Base-by-base conservation (phyloP, 441 rosid genomes). In the Macaranga tanarius region DNA sequence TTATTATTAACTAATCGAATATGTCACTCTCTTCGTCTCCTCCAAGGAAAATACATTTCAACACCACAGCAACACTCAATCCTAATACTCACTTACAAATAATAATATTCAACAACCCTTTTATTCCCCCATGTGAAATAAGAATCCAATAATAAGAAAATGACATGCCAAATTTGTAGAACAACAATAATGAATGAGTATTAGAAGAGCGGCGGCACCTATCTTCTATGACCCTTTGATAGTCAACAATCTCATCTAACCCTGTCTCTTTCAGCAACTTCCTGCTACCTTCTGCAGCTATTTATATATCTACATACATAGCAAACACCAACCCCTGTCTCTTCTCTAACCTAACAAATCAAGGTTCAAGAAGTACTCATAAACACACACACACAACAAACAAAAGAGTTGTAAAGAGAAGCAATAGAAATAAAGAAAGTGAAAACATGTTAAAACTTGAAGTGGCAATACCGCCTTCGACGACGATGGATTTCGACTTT, bases 401-500 rank as follows among this genome's bases (percentile, higher is more conserved):
- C 10, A 22, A 68, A 40, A 10, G 13, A 42, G 17, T 0, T 7
- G 19, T 10, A 23, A 3, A 23, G 38, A 11, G 7, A 58, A 10
- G 34, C 0, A 11, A 58, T 0, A 7, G 7, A 19, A n/a, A 22
- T 0, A 20, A 0, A 19, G n/a, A 17, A 0, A 5, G 10, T 10
- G 22, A 16, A 60, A 15, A 11, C 2, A 59, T 65, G 75, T 13
- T 62, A 19, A 50, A 31, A 38, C 78, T 90, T 85, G 84, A 85
- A 69, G 81, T 90, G 28, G 40, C 76, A 59, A 66, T 81, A 65
- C 92, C 90, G 10, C 38, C 74, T 11, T 65, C 80, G 0, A 38
- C 22, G 9, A 80, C 38, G 38, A 34, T 84, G 86, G 91, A 86
- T 40, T 85, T 89, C 72, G 88, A 88, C 71, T 89, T 86, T 84